Evolutionary conservation across 495 filamentous ascomycete genomes (phyloP).

Genomic region (Parachaetomium inaequale): DNA sequence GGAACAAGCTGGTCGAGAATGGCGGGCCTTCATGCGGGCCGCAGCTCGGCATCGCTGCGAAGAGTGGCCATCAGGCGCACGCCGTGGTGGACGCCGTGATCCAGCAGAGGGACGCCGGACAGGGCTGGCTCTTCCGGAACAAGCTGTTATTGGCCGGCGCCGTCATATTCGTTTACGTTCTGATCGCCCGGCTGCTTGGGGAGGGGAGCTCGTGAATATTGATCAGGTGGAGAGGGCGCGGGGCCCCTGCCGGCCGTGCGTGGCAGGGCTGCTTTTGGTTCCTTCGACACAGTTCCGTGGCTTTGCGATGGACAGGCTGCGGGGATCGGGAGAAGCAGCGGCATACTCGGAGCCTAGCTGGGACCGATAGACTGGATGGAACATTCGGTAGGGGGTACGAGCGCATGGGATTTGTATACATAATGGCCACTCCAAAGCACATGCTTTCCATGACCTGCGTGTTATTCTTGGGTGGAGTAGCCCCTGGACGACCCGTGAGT

Average conservation of each 20-base stretch:
- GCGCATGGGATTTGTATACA: background rate
- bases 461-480: background rate
- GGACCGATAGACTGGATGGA: background rate
- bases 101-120: constrained; percentile 72
- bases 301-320: background rate
- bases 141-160: constrained; percentile 66
- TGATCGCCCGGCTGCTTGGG: constrained; percentile 69
- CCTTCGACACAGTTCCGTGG: no score
- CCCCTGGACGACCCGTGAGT: no score
- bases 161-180: constrained; percentile 70
- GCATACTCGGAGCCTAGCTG: background rate
- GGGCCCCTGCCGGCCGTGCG: background rate
- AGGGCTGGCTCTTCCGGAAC: constrained; percentile 74
- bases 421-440: background rate
- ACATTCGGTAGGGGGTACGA: background rate
- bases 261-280: background rate
- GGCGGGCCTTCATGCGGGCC: constrained; percentile 58
- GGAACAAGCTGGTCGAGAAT: constrained; percentile 49
- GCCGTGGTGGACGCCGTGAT: constrained; percentile 72
- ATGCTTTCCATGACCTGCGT: background rate
- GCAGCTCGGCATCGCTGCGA: constrained; percentile 61
- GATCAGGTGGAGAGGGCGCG: background rate
- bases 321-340: background rate
- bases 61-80: constrained; percentile 67
- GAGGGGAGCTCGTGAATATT: constrained; percentile 26